phyloP scores from a whole-genome alignment of 176 grass and related monocot species.

The Guadua angustifolia region DNA sequence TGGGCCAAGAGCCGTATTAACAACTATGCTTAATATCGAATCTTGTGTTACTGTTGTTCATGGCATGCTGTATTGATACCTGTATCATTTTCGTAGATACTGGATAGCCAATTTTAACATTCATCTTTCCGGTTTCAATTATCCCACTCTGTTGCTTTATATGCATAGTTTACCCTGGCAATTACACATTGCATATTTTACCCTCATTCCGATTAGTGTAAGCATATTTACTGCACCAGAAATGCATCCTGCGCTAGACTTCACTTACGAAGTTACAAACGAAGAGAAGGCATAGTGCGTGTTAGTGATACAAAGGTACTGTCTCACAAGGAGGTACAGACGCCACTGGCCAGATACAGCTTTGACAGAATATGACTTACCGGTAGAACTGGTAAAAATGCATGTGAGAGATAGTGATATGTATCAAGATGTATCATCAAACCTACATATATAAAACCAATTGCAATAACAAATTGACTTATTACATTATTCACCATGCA shows the following conservation, averaged over 20 bases:
- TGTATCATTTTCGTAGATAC: background rate
- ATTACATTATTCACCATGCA: no score
- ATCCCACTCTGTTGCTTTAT: background rate
- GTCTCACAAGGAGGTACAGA: background rate
- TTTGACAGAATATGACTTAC: no score
- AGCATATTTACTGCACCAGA: background rate
- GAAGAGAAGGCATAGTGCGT: no score
- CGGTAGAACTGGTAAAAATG: no score
- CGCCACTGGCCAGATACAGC: no score
- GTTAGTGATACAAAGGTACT: background rate
- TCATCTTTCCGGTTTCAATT: background rate
- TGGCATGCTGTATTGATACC: background rate
- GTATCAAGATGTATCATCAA: no score
- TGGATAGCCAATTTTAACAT: background rate
- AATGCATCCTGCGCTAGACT: background rate
- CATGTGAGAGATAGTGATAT: no score
- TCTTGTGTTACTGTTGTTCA: background rate
- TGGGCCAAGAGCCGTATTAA: background rate
- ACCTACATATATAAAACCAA: no score
- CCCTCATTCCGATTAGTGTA: background rate
- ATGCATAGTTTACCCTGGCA: background rate
- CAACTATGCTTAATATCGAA: background rate
- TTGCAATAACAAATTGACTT: no score
- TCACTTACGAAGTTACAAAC: background rate
- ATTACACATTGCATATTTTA: background rate